These are phyloP conservation scores for Lathyrus sativus DNA, from an alignment of 306 rosid genomes.

Conservation along the genomic window DNA sequence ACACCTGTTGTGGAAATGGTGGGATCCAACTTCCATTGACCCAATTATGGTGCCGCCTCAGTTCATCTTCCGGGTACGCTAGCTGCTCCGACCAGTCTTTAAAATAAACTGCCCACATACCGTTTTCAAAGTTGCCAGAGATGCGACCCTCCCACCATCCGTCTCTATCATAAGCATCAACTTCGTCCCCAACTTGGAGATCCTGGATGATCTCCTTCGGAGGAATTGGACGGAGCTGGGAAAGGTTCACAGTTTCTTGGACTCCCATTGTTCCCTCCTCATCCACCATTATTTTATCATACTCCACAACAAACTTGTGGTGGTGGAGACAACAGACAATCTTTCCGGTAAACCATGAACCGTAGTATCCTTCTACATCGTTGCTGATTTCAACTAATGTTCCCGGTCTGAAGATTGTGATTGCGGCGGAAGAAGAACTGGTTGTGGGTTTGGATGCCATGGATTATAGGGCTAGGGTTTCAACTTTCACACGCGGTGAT, in stretches of 20 bases:
- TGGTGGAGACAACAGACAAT: constrained; percentile 34
- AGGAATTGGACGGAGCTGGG: too few relatives aligned
- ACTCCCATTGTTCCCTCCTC: too few relatives aligned
- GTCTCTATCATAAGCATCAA: too few relatives aligned
- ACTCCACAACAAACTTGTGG: constrained; percentile 43
- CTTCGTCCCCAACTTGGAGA: too few relatives aligned
- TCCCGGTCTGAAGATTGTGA: constrained; percentile 36
- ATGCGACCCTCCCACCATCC: too few relatives aligned
- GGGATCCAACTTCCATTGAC: constrained; percentile 47
- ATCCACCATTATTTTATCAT: constrained; percentile 47
- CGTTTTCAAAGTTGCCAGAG: too few relatives aligned
- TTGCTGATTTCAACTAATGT: constrained; percentile 51
- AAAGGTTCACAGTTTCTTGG: too few relatives aligned
- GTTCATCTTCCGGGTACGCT: constrained; percentile 39
- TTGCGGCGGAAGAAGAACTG: background rate
- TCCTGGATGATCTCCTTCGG: too few relatives aligned
- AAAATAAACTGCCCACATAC: too few relatives aligned
- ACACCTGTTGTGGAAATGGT: constrained; percentile 24
- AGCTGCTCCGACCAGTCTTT: constrained; percentile 50
- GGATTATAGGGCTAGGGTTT: background rate
- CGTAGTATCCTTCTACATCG: constrained; percentile 58
- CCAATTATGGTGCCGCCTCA: constrained; percentile 66
- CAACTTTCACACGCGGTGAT: background rate
- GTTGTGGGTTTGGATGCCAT: constrained; percentile 14
- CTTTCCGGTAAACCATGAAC: constrained; percentile 54